Conservation (phyloP, 1,139 yeast genomes). For the Candida sp. region DNA sequence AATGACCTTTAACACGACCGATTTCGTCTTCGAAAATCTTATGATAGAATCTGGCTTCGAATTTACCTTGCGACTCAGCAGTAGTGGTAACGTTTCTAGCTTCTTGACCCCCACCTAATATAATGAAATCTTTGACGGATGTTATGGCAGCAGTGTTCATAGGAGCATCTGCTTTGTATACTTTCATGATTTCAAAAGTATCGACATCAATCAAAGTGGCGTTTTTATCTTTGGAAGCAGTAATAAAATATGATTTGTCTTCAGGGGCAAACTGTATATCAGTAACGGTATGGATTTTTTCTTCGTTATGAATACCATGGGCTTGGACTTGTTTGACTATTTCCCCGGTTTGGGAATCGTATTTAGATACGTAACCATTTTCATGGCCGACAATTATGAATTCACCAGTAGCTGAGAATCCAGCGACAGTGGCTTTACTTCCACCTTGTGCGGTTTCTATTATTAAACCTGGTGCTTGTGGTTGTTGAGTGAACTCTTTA, state of each 20-base stretch:
- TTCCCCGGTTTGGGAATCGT: constrained; percentile 74
- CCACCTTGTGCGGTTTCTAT: constrained; percentile 63
- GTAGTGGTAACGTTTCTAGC: constrained; percentile 98
- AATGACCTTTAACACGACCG: constrained; percentile 97
- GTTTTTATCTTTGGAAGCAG: constrained; percentile 89
- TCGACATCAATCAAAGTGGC: constrained; percentile 82
- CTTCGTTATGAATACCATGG: constrained; percentile 65
- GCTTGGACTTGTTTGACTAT: constrained; percentile 54
- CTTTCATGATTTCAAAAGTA: constrained; percentile 67
- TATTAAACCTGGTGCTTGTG: constrained; percentile 51
- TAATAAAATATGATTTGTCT: constrained; percentile 86
- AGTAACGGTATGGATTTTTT: constrained; percentile 52
- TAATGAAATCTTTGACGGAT: constrained; percentile 85
- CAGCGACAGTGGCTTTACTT: constrained; percentile 77
- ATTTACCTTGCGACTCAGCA: constrained; percentile 90
- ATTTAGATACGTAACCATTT: constrained; percentile 81
- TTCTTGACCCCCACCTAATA: constrained; percentile 99
- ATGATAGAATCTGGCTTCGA: constrained; percentile 95
- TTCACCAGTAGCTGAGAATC: constrained; percentile 78
- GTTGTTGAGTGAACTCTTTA: constrained; percentile 37
- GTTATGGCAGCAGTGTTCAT: constrained; percentile 95
- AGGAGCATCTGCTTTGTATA: constrained; percentile 86
- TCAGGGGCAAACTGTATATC: constrained; percentile 85
- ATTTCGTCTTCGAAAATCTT: constrained; percentile 93
- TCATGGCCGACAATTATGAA: constrained; percentile 85